Evolutionary conservation across 1,284 basidiomycete genomes (phyloP).

Genomic region (Mycosarcoma mackinlayi): DNA sequence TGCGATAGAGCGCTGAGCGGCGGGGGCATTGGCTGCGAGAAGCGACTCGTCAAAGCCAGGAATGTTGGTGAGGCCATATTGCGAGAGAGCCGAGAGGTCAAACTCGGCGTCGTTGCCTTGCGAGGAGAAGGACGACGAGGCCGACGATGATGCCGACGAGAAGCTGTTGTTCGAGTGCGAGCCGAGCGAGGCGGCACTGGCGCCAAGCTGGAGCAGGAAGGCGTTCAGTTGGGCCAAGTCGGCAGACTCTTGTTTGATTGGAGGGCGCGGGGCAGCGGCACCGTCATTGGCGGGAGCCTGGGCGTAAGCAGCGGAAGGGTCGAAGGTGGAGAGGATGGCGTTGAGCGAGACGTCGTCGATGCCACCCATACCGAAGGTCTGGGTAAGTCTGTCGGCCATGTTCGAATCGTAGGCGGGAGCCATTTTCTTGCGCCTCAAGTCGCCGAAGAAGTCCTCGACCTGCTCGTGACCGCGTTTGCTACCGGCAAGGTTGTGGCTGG

Average conservation of each 20-base stretch:
- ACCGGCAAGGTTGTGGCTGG: constrained; percentile 44
- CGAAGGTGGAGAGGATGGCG: constrained; percentile 51
- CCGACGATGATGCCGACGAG: constrained; percentile 24
- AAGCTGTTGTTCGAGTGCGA: constrained; percentile 39
- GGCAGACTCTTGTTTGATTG: constrained; percentile 70
- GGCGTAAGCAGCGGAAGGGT: constrained; percentile 13
- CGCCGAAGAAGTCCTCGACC: constrained; percentile 61
- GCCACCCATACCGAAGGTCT: constrained; percentile 52
- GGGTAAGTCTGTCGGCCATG: constrained; percentile 63
- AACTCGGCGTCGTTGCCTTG: constrained; percentile 42
- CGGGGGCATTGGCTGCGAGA: constrained; percentile 11
- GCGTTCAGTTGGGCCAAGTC: constrained; percentile 67
- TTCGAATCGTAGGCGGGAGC: constrained; percentile 61
- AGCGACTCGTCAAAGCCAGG: constrained; percentile 61
- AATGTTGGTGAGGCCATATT: constrained; percentile 58
- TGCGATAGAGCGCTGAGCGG: constrained; percentile 46
- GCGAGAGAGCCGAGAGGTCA: constrained; percentile 53
- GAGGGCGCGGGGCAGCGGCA: constrained; percentile 43
- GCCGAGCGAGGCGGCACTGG: constrained; percentile 54
- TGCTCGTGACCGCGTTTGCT: constrained; percentile 58
- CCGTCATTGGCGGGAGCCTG: constrained; percentile 24
- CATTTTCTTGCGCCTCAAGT: constrained; percentile 59
- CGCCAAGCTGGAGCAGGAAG: constrained; percentile 67
- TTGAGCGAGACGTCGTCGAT: constrained; percentile 56
- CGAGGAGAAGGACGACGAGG: constrained; percentile 37